These are phyloP conservation scores for Solanum sejunctum DNA, from an alignment of 257 asterid species.

Conservation along the genomic window DNA sequence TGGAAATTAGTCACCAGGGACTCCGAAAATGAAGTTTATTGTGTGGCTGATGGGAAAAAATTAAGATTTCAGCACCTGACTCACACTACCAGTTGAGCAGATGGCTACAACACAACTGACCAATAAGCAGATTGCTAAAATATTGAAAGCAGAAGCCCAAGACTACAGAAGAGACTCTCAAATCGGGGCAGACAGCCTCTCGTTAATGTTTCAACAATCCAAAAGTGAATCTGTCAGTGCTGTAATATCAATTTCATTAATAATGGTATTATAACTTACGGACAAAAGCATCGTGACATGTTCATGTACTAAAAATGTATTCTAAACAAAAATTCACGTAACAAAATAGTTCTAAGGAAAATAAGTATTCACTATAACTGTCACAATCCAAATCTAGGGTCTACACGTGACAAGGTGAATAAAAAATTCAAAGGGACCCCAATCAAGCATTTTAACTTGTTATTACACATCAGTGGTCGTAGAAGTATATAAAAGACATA, in stretches of 20 bases:
- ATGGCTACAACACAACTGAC: slow-evolving; percentile 18
- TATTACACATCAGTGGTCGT: too few relatives aligned
- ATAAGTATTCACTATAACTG: too few relatives aligned
- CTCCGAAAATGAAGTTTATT: background rate
- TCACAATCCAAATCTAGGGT: too few relatives aligned
- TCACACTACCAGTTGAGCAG: slow-evolving; percentile 3
- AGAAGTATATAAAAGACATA: too few relatives aligned
- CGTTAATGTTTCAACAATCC: too few relatives aligned
- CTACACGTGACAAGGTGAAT: too few relatives aligned
- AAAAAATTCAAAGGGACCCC: too few relatives aligned
- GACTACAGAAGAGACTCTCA: slow-evolving; percentile 40
- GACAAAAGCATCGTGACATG: background rate
- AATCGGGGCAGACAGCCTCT: slow-evolving; percentile 5
- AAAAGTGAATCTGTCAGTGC: slow-evolving; percentile 16
- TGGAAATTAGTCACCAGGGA: background rate
- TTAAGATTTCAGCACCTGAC: background rate
- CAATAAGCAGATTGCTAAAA: slow-evolving; percentile 25
- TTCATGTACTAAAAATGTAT: too few relatives aligned
- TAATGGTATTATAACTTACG: background rate
- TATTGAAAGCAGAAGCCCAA: slow-evolving; percentile 37
- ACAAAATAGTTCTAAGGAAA: too few relatives aligned
- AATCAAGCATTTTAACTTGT: too few relatives aligned
- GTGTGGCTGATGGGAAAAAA: background rate
- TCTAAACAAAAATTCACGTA: too few relatives aligned
- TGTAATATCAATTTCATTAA: background rate